phyloP scores from a whole-genome alignment of 176 grass and related monocot species.

The Dactylis glomerata region DNA sequence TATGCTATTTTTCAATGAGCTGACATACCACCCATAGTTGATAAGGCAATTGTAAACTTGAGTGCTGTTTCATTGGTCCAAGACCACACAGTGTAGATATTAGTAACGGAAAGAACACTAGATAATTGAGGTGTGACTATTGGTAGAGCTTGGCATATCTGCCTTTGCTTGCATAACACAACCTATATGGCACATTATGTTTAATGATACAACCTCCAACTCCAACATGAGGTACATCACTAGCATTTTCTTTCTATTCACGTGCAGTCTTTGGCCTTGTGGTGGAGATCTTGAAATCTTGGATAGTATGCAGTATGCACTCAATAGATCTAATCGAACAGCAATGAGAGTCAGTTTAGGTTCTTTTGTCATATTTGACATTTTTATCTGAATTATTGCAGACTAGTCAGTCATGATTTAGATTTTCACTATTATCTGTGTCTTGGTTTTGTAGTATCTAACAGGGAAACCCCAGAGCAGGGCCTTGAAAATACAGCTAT shows the following conservation, averaged over 20 bases:
- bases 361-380: background rate
- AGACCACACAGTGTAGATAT: background rate
- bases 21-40: conserved; percentile 11
- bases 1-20: conserved; percentile 14
- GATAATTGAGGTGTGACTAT: background rate
- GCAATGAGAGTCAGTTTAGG: background rate
- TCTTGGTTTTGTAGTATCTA: conserved; percentile 51
- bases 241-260: background rate
- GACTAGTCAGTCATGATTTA: background rate
- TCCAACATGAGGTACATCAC: background rate
- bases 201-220: background rate
- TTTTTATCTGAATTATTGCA: background rate
- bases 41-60: background rate
- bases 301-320: background rate
- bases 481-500: conserved; percentile 45
- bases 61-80: conserved; percentile 13
- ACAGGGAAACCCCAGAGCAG: conserved; percentile 61
- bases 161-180: conserved; percentile 12
- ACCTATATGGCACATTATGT: background rate
- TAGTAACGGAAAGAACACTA: conserved; percentile 1
- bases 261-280: background rate
- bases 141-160: background rate
- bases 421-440: conserved; percentile 14
- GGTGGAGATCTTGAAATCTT: background rate
- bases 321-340: background rate